A percentile compares a stretch with the other conserved stretches of the same genome.
Evolutionary conservation across 306 rosid genomes (phyloP).

Genomic region (Coriaria nepalensis): DNA sequence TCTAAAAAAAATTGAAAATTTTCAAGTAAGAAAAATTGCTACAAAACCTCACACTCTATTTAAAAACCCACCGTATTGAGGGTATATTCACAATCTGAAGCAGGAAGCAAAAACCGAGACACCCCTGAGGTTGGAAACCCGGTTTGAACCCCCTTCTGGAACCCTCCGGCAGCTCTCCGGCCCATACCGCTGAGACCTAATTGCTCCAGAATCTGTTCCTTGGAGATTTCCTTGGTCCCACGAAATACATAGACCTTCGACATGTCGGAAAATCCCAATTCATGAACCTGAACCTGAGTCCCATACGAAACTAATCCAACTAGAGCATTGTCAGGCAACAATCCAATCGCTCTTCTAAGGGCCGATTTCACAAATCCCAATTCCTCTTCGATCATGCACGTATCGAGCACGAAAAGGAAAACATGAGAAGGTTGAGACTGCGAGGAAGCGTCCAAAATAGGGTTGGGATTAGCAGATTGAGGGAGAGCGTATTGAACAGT

Average conservation of each 20-base stretch:
- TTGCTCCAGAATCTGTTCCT: slow-evolving; percentile 79
- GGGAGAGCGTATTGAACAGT: slow-evolving; percentile 64
- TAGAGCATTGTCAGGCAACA: slow-evolving; percentile 75
- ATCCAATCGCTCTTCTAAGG: slow-evolving; percentile 49
- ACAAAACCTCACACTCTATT: too few species aligned
- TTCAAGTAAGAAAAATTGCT: background rate
- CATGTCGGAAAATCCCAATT: slow-evolving; percentile 86
- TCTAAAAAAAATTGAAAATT: background rate
- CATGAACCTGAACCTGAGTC: slow-evolving; percentile 91
- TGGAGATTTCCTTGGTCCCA: slow-evolving; percentile 60
- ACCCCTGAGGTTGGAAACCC: slow-evolving; percentile 34
- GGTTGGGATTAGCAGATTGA: slow-evolving; percentile 19
- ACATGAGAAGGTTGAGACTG: slow-evolving; percentile 42
- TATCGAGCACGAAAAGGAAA: slow-evolving; percentile 68
- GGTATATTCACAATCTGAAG: slow-evolving; percentile 80
- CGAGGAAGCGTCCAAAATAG: slow-evolving; percentile 14
- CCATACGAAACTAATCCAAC: slow-evolving; percentile 82
- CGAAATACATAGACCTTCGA: slow-evolving; percentile 84
- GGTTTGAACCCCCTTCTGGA: slow-evolving; percentile 24
- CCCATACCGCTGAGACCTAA: slow-evolving; percentile 46
- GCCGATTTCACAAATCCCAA: slow-evolving; percentile 58
- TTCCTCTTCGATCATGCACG: slow-evolving; percentile 85
- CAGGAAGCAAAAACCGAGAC: slow-evolving; percentile 62
- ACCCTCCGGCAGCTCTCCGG: slow-evolving; percentile 40
- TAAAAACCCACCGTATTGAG: slow-evolving; percentile 49